phyloP scores from a whole-genome alignment of 208 protist species.

The Crithidia bombi region DNA sequence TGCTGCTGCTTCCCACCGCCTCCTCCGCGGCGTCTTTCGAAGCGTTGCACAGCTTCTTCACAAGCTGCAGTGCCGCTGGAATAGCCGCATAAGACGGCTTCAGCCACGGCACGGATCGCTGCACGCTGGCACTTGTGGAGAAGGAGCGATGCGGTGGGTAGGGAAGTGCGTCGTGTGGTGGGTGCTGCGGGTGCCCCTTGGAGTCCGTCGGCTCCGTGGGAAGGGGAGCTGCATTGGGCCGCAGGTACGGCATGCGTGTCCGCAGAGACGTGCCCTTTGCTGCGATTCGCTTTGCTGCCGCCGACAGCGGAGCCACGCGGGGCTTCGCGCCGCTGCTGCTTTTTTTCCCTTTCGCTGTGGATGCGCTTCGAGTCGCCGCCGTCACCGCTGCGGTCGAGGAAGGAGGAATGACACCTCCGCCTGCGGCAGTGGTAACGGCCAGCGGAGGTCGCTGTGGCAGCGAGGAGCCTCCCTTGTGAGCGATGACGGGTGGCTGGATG shows the following conservation, averaged over 20 bases:
- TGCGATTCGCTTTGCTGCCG: constrained; percentile 15
- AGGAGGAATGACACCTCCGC: not conserved
- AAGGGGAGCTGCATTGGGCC: constrained; percentile 2
- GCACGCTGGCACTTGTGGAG: constrained; percentile 9
- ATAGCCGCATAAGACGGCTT: constrained; percentile 22
- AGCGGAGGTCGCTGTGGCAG: not conserved
- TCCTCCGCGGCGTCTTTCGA: constrained; percentile 17
- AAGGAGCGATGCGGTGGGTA: constrained; percentile 15
- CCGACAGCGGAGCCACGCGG: not conserved
- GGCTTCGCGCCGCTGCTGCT: not conserved
- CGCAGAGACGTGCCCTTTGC: constrained; percentile 30
- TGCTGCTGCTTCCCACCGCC: no score
- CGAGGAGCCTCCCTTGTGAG: constrained; percentile 2
- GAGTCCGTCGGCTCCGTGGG: not conserved
- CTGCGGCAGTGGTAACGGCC: not conserved
- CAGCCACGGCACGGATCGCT: not conserved
- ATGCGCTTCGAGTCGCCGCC: not conserved
- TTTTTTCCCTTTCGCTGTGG: not conserved
- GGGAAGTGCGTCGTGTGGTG: not conserved
- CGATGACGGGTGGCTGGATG: constrained; percentile 9
- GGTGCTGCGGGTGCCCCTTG: not conserved
- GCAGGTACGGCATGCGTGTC: constrained; percentile 28
- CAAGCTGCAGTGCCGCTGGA: constrained; percentile 22
- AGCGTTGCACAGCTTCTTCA: constrained; percentile 30
- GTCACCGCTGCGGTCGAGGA: not conserved